phyloP scores from a whole-genome alignment of 805 yeast genomes.

The Metschnikowia lochheadii region DNA sequence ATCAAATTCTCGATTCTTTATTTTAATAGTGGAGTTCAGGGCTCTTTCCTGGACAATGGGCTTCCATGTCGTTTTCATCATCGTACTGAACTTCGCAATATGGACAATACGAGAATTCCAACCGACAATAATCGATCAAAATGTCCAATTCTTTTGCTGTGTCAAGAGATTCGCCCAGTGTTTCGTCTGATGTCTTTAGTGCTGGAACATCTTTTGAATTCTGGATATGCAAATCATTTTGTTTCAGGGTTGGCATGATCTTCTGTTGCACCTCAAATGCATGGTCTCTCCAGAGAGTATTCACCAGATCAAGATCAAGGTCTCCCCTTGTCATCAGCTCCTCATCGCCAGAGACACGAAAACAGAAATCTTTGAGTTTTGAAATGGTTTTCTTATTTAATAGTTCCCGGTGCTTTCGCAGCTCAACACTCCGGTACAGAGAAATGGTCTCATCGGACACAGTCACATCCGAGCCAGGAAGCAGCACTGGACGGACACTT shows the following conservation, averaged over 20 bases:
- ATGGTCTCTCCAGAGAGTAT: conserved; percentile 41
- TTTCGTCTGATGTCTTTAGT: too few relatives aligned
- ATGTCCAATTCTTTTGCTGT: not conserved
- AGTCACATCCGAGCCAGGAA: not conserved
- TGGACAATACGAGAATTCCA: conserved; percentile 12
- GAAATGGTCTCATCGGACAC: not conserved
- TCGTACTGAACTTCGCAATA: conserved; percentile 13
- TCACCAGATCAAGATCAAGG: conserved; percentile 23
- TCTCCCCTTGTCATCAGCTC: conserved; percentile 22
- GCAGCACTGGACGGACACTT: not conserved
- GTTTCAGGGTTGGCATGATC: not conserved
- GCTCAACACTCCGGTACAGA: conserved; percentile 5
- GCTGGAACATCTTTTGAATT: not conserved
- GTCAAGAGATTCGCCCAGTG: not conserved
- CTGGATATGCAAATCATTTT: not conserved
- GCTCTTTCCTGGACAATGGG: conserved; percentile 15
- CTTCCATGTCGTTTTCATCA: conserved; percentile 7
- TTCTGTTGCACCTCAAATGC: conserved; percentile 5
- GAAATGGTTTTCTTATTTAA: conserved; percentile 10
- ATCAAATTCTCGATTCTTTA: conserved; percentile 1
- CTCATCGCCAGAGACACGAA: conserved; percentile 39
- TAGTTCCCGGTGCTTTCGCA: conserved; percentile 4
- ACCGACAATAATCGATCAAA: conserved; percentile 9
- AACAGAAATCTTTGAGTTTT: conserved; percentile 40
- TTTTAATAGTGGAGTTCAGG: conserved; percentile 3